Base-by-base conservation (phyloP, 345 rosid species). In the Chamaenerion angustifolium region DNA sequence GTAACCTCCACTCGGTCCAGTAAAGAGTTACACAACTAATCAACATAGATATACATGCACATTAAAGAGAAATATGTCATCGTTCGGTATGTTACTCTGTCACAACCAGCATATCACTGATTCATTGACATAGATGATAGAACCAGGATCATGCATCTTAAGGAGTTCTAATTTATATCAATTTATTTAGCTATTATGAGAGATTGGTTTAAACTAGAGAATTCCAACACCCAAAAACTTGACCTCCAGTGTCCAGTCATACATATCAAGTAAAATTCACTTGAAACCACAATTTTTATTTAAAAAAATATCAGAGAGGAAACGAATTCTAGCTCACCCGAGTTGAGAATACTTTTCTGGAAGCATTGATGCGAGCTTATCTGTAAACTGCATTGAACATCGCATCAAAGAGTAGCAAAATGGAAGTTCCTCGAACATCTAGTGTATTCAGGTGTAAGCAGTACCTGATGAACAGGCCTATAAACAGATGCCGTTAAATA, bases 401-500 rank as follows among this genome's bases (percentile, higher is more conserved):
- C 40, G 59, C 56, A 64, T 50, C 47, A 62, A 60, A 46, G 67
- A 56, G 40, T 37, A 48, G 17, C 16, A 7, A 16, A 2, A 42
- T 11, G 27, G 37, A 45, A 54, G 18, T 19, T 43, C 17, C 31
- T 16, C 16, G 3, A 52, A 49, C 43, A 12, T 37, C 45, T n/a
- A 6, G 0, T 12, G 16, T 42, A 40, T 21, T 8, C 41, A 13
- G 37, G 18, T 27, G 15, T 45, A n/a, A 46, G 48, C 55, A 73
- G 62, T 69, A 92, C 98, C 98, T 84, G 80, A 62, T 84, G 81
- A 55, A 92, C 95, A 61, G 96, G 96, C 43, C 98, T 82, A 68
- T 92, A 88, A 52, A 88, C 57, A 55, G 96, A 84, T 54, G 98
- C 98, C 14, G 90, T 95, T 45, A 92, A 81, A 73, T 92, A 92